Percentiles rank a stretch among this genome's conserved stretches.
Evolutionary conservation across 805 yeast genomes (phyloP).

Genomic region (Suhomyces xylopsoci): DNA sequence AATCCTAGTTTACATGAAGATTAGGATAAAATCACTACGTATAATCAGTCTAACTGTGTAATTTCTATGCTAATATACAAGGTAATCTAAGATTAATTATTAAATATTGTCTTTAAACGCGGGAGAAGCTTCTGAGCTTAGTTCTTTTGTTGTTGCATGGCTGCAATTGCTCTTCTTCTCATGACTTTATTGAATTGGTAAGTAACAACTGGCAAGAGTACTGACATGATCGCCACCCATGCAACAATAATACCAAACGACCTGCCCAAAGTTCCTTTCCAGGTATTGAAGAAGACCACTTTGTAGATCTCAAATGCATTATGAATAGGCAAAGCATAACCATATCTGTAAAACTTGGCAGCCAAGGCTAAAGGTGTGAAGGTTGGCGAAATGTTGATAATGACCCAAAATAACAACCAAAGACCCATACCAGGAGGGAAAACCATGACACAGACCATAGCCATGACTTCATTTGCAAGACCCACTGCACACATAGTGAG

Average conservation of each 20-base stretch:
- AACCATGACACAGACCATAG: conserved; percentile 46
- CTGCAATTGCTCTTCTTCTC: conserved; percentile 26
- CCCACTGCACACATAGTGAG: conserved; percentile 76
- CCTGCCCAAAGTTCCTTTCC: conserved; percentile 30
- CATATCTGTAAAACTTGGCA: conserved; percentile 32
- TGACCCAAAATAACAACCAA: conserved; percentile 30
- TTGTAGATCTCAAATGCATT: conserved; percentile 28
- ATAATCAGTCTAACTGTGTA: too few species aligned
- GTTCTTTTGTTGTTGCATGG: conserved; percentile 1
- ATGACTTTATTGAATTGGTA: conserved; percentile 36
- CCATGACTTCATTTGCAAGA: conserved; percentile 65
- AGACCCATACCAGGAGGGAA: conserved; percentile 67
- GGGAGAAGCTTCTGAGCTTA: background rate
- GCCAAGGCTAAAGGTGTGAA: conserved; percentile 33
- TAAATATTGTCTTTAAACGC: background rate
- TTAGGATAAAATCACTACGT: too few species aligned
- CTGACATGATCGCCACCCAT: conserved; percentile 47
- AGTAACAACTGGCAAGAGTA: conserved; percentile 44
- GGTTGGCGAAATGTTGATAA: conserved; percentile 29
- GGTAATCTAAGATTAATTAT: background rate
- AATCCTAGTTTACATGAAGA: too few species aligned
- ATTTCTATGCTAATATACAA: background rate
- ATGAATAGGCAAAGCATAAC: conserved; percentile 36
- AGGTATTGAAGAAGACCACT: conserved; percentile 33
- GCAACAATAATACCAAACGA: conserved; percentile 21